Base-by-base conservation (phyloP, 495 filamentous ascomycete species). In the Penicillium odoratum region DNA sequence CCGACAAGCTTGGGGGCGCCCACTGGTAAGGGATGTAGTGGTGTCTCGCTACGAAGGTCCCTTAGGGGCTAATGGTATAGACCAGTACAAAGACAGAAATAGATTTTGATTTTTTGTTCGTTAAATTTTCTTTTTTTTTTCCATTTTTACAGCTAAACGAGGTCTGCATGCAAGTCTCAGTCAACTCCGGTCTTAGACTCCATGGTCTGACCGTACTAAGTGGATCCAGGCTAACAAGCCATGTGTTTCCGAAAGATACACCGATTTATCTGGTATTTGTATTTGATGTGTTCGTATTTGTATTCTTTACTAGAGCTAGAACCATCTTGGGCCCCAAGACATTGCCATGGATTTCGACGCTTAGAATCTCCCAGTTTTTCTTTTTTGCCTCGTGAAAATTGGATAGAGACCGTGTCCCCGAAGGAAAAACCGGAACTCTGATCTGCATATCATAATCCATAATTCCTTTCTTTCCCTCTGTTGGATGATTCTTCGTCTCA, bases 81-180 rank as follows among this genome's bases (percentile, higher is more conserved):
- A 6, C 5, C 11, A 30, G 26, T 26, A 10, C 48, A 13, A n/a
- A 4, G 28, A n/a, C 33, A 38, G 48, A 40, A 51, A 51, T 51
- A 51, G 48, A 51, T 36, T 51, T 47, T 40, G 15, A 11, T 40
- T 48, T 48, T 31, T 31, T 9, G 13, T 21, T 1, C 4, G 11
- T 36, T 36, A 1, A 9, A 36, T 36, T 13, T 36, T 36, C 13
- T 36, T 11, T 36, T 4, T 11, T 36, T 4, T 36, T 13, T 9
- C 9, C 13, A 4, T 48, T 47, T 44, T 16, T 16, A 16, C 11
- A 7, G 13, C 44, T 48, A 48, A 48, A 48, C 28, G 46, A 48
- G 28, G 26, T n/a, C 26, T 48, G 38, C 13, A 48, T 48, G 46
- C 46, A 48, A 30, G 46, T 48, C 46, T 48, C 46, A 48, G 9